Evolutionary conservation across 1,284 basidiomycete genomes (phyloP).

Genomic region (Cryptococcus depauperatus): DNA sequence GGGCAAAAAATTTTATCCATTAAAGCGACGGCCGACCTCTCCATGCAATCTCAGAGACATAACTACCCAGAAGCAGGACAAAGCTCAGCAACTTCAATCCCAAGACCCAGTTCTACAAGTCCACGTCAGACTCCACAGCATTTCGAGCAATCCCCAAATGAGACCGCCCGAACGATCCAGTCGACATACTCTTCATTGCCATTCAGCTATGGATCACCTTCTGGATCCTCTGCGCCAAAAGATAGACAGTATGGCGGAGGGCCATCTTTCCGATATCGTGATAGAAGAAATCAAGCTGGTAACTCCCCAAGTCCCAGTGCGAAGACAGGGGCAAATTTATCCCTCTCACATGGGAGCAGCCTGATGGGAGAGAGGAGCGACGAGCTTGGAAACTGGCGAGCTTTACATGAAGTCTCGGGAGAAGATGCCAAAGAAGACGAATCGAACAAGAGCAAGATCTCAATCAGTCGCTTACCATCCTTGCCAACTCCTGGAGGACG

Average conservation of each 20-base stretch:
- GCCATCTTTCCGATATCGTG: neutral
- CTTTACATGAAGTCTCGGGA: conserved; percentile 25
- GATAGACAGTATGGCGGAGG: neutral
- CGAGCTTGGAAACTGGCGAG: conserved; percentile 30
- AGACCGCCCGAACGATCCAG: neutral
- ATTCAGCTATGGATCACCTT: neutral
- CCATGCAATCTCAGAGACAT: too few relatives aligned
- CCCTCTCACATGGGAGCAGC: neutral
- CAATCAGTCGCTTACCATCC: neutral
- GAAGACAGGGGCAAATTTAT: neutral
- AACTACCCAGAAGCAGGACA: too few relatives aligned
- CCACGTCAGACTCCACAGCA: neutral
- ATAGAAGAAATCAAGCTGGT: too few relatives aligned
- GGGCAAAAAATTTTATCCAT: too few relatives aligned
- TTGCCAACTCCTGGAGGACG: conserved; percentile 2
- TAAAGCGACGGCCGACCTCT: too few relatives aligned
- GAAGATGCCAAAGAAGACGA: conserved; percentile 9
- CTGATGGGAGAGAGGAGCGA: neutral
- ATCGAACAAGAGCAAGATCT: neutral
- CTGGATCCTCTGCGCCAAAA: neutral
- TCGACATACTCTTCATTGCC: conserved; percentile 4
- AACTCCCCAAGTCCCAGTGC: neutral
- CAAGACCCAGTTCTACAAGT: too few relatives aligned
- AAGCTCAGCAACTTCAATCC: too few relatives aligned
- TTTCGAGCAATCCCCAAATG: neutral